phyloP scores from a whole-genome alignment of 1,139 yeast species.

The Arxiozyma telluris region DNA sequence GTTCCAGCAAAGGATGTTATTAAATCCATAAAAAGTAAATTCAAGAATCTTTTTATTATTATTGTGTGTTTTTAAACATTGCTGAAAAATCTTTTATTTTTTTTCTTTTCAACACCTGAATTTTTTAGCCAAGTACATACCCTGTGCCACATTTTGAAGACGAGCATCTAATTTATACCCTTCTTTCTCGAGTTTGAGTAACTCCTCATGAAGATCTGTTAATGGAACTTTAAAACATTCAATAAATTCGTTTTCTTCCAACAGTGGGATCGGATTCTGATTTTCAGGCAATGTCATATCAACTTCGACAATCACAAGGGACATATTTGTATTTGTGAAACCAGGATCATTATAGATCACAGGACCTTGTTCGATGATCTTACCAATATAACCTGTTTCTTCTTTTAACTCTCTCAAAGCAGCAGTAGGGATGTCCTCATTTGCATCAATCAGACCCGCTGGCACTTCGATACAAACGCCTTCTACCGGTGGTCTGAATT shows the following conservation, averaged over 20 bases:
- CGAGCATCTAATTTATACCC: conserved; percentile 82
- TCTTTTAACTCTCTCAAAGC: conserved; percentile 83
- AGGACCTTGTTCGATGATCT: conserved; percentile 42
- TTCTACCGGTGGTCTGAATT: conserved; percentile 84
- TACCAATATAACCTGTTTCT: conserved; percentile 79
- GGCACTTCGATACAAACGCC: conserved; percentile 89
- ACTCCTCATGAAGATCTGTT: conserved; percentile 43
- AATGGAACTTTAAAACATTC: conserved; percentile 71
- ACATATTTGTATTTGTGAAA: conserved; percentile 81
- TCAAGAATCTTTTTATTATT: neutral
- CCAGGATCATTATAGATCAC: conserved; percentile 85
- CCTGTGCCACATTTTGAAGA: conserved; percentile 77
- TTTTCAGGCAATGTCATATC: conserved; percentile 63
- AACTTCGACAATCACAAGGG: conserved; percentile 67
- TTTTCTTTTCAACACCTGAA: conserved; percentile 23
- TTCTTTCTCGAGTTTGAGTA: conserved; percentile 44
- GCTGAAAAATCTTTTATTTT: conserved; percentile 7
- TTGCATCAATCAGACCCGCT: conserved; percentile 86
- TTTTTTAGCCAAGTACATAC: conserved; percentile 44
- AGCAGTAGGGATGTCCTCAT: conserved; percentile 66
- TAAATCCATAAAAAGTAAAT: too few species aligned
- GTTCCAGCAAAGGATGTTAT: too few species aligned
- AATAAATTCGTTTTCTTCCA: conserved; percentile 85
- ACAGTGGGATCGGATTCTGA: conserved; percentile 54
- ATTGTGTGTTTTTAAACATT: neutral